Evolutionary conservation across 768 basidiomycete species (phyloP), one percentile per base, ranked within the genome.

Genomic region (Leccinum rimulosum): DNA sequence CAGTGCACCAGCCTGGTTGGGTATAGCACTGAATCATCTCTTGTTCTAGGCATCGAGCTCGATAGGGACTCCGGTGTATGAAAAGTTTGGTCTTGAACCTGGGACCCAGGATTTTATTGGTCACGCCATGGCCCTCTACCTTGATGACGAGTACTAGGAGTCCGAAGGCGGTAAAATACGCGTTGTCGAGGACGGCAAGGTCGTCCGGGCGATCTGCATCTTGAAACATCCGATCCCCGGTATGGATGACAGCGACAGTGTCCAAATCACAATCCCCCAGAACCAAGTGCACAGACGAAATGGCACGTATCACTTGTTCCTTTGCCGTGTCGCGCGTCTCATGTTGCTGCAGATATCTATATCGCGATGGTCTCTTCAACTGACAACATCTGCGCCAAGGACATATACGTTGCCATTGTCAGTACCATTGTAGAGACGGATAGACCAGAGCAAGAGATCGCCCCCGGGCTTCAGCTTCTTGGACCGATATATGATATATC

Each of bases 31-130:
- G 38, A 58, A 50, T 56, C 35, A 60, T 53, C 22, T 43, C 38
- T 52, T 12, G 14, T n/a, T 45, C 31, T 35, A 96, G 95, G 93
- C 36, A 73, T 98, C 68, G 75, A 98, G 70, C 84, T 98, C 51
- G 94, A 98, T 74, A 89, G 73, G 73, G 88, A 94, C 68, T 88
- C 84, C 65, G 25, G 91, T 99, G 7, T 99, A 98, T 73, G 88
- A 91, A 78, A 96, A 97, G 73, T 99, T 98, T 69, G 95, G 96
- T 22, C 80, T 99, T 47, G 97, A 98, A 75, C 82, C 93, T 60
- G 97, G 96, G 38, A 98, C 97, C 50, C 95, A 98, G 74, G 97
- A 99, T 76, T 99, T 99, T 75, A 88, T 99, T 72, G 97, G 97
- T 30, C 97, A 99, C 70, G 94, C 97, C 56, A 98, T 99, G 97